phyloP scores from a whole-genome alignment of 352 stramenopile genomes.

The Phytophthora pistaciae region DNA sequence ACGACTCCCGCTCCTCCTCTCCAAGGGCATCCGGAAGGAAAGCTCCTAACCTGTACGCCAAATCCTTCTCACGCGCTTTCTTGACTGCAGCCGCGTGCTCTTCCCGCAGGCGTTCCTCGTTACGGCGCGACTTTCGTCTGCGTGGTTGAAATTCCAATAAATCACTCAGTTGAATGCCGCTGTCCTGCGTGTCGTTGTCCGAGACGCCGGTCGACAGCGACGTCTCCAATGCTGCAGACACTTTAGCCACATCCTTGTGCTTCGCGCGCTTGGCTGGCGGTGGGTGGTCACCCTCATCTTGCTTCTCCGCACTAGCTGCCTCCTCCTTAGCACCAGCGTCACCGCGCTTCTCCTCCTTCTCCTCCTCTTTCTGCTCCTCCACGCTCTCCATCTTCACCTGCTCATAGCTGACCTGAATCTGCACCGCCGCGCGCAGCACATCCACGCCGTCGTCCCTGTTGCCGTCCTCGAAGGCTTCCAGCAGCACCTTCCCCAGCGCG shows the following conservation, averaged over 20 bases:
- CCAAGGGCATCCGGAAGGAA: constrained; percentile 43
- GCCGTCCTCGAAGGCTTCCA: constrained; percentile 73
- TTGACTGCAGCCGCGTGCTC: constrained; percentile 76
- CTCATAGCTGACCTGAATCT: constrained; percentile 38
- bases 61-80: constrained; percentile 63
- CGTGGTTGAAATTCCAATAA: constrained; percentile 35
- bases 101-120: constrained; percentile 73
- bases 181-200: constrained; percentile 63
- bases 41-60: constrained; percentile 57
- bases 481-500: constrained; percentile 61
- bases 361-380: constrained; percentile 3
- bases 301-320: not conserved
- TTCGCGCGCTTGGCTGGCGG: constrained; percentile 26
- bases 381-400: constrained; percentile 5
- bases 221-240: constrained; percentile 18
- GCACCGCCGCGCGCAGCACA: constrained; percentile 27
- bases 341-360: not conserved
- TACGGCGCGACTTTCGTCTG: constrained; percentile 69
- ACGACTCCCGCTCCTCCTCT: constrained; percentile 11
- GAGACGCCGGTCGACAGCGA: constrained; percentile 19
- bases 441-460: constrained; percentile 35
- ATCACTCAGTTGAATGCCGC: constrained; percentile 32
- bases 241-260: constrained; percentile 13
- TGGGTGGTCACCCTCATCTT: constrained; percentile 7
- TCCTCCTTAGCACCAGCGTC: not conserved